A percentile compares a stretch with the other conserved stretches of the same genome.
These are phyloP conservation scores for Scheffersomyces segobiensis DNA, from an alignment of 1,139 yeast genomes.

Conservation along the genomic window DNA sequence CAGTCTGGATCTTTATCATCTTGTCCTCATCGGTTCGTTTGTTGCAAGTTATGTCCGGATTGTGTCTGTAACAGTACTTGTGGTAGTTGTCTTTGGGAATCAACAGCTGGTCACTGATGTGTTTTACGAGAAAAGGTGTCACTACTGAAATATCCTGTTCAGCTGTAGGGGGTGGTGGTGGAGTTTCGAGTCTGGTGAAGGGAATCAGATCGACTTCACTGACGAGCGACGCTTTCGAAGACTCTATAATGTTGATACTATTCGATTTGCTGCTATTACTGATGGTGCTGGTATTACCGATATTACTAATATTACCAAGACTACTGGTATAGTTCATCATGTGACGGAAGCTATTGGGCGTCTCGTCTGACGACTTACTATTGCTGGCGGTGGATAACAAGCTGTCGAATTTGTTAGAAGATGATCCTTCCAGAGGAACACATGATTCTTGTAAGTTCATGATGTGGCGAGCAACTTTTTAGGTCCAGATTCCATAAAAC, in stretches of 20 bases:
- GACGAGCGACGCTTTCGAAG: conserved; percentile 4
- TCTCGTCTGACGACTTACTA: background rate
- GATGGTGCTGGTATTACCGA: background rate
- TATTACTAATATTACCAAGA: too few relatives aligned
- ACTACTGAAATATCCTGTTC: conserved; percentile 32
- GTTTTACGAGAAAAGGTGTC: conserved; percentile 48
- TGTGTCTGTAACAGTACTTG: conserved; percentile 85
- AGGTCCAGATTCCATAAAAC: background rate
- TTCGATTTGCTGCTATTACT: background rate
- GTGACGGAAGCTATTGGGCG: background rate
- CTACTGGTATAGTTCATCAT: background rate
- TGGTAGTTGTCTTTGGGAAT: conserved; percentile 54
- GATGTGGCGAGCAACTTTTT: background rate
- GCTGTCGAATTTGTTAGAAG: conserved; percentile 5
- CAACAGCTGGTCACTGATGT: conserved; percentile 42
- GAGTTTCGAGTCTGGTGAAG: conserved; percentile 1
- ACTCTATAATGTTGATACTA: background rate
- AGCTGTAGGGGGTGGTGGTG: conserved; percentile 4
- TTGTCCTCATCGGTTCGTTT: conserved; percentile 67
- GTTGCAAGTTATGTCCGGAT: conserved; percentile 78
- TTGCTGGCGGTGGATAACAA: background rate
- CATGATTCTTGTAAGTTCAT: conserved; percentile 16
- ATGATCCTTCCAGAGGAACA: conserved; percentile 10
- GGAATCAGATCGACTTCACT: conserved; percentile 5
- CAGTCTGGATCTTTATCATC: conserved; percentile 61